Evolutionary conservation across 1,139 yeast species (phyloP).

Genomic region (Geotrichum europaeum): DNA sequence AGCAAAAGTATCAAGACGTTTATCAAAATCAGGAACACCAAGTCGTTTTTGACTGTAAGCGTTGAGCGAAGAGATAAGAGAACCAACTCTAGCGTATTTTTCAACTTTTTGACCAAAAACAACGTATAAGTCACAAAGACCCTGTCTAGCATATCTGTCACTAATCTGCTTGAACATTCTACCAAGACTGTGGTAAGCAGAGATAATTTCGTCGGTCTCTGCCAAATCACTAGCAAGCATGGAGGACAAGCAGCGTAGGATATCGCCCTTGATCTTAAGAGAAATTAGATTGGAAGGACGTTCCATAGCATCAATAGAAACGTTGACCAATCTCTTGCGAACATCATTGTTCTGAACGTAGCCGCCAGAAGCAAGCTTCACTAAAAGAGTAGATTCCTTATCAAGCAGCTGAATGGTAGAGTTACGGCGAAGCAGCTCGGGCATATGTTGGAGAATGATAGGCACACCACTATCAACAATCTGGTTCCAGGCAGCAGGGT

Average conservation of each 20-base stretch:
- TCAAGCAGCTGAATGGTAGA: conserved; percentile 34
- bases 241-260: conserved; percentile 53
- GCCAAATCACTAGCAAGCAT: conserved; percentile 52
- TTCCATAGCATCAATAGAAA: conserved; percentile 58
- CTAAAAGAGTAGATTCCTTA: conserved; percentile 52
- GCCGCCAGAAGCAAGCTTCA: conserved; percentile 52
- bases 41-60: conserved; percentile 58
- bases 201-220: conserved; percentile 46
- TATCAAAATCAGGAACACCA: conserved; percentile 74
- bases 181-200: conserved; percentile 52
- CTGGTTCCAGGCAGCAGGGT: conserved; percentile 13
- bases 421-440: conserved; percentile 25
- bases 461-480: conserved; percentile 31
- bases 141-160: conserved; percentile 56
- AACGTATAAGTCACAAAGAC: conserved; percentile 53
- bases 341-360: conserved; percentile 55
- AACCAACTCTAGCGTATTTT: conserved; percentile 44
- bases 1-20: conserved; percentile 63
- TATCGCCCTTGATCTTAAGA: conserved; percentile 47
- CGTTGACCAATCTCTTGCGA: conserved; percentile 48
- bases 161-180: conserved; percentile 52
- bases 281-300: conserved; percentile 55
- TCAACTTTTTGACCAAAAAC: conserved; percentile 53
- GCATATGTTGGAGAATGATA: conserved; percentile 27
- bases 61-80: conserved; percentile 57